Evolutionary conservation across 768 basidiomycete genomes (phyloP).

Genomic region (Lyophyllum decastes): DNA sequence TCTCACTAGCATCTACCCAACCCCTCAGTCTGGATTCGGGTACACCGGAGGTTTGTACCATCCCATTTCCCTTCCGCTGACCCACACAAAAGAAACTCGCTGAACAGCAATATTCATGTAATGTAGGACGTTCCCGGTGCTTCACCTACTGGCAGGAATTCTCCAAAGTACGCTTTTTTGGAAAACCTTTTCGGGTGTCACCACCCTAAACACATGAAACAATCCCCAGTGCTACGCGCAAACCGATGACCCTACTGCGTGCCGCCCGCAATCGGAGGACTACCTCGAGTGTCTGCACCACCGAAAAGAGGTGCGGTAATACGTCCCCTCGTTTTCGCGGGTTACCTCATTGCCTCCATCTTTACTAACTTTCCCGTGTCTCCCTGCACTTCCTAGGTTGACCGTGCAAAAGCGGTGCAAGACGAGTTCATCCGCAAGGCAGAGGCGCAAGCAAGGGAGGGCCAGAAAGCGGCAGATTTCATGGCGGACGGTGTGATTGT

Average conservation of each 20-base stretch:
- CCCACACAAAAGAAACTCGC: not conserved
- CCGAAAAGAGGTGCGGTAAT: slow-evolving; percentile 79
- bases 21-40: slow-evolving; percentile 46
- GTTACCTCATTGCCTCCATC: no score
- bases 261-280: slow-evolving; percentile 73
- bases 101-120: no score
- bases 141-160: slow-evolving; percentile 94
- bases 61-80: not conserved
- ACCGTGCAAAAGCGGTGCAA: slow-evolving; percentile 65
- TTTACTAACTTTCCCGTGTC: no score
- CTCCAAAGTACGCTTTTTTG: slow-evolving; percentile 50
- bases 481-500: slow-evolving; percentile 74
- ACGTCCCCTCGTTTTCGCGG: no score
- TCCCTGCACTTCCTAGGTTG: no score
- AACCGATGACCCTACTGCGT: slow-evolving; percentile 74
- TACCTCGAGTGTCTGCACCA: slow-evolving; percentile 93
- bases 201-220: no score
- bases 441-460: slow-evolving; percentile 64
- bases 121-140: slow-evolving; percentile 77
- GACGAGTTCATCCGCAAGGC: slow-evolving; percentile 70
- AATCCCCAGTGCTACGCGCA: slow-evolving; percentile 91
- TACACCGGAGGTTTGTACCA: slow-evolving; percentile 42
- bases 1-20: not conserved
- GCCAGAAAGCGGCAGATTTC: slow-evolving; percentile 70
- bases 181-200: not conserved